Evolutionary conservation across 495 filamentous ascomycete genomes (phyloP), one percentile per base, ranked within the genome.

Genomic region (Pyrenula massariospora): DNA sequence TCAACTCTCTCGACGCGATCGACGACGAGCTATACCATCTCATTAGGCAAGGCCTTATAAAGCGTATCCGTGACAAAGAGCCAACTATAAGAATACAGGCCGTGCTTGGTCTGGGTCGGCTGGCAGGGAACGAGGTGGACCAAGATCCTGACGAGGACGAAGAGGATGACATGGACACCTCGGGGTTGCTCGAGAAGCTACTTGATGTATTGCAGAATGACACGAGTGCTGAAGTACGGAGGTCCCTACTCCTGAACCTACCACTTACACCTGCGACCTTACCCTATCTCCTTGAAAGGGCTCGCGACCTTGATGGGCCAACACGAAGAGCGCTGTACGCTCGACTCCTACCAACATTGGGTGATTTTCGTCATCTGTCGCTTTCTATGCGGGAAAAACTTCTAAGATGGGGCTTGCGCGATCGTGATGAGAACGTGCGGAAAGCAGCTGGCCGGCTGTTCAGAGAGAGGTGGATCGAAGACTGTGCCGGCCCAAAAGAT

Each of bases 381-480:
- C 77, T 97, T n/a, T 87, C 84, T 1, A 95, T 97, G 87, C 75
- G 93, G 61, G 94, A 96, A 68, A 96, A 96, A 68, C 77, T 99
- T 21, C 82, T 99, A 48, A 82, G 94, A 11, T 99, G 91, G 92
- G 93, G 93, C 25, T 70, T 99, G 47, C 84, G 92, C 25, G 93
- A 99, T 66, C 83, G 93, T 62, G 94, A 99, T 61, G 91, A 97
- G 61, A 90, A 86, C 62, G 93, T 97, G 25, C 84, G 91, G 24
- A 91, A 95, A 68, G 92, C 94, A 1, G 89, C 93, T 1, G 86
- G 84, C 11, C 85, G 89, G 50, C 74, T 97, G 49, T 99, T 97
- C 72, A 85, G 85, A 57, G 91, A 95, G 67, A 82, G 89, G 3
- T 99, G 93, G 93, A 87, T 99, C 56, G 91, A 96, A 63, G 89